Conservation (phyloP, 2,329 filamentous ascomycete genomes). For the Diaporthe amygdali region DNA sequence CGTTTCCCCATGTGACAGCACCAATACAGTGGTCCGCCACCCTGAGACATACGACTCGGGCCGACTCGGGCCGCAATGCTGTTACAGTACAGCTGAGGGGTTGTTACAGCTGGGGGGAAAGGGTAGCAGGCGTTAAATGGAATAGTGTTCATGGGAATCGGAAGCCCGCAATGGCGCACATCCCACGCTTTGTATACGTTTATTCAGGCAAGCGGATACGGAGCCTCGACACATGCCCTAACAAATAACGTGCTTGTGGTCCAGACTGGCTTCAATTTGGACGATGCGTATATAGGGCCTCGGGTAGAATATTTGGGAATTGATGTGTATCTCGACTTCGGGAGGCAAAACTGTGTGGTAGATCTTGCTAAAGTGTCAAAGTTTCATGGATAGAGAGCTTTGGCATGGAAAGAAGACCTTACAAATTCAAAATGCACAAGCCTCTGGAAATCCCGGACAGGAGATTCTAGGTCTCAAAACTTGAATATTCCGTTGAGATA, state of each 20-base stretch:
- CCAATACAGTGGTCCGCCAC: background rate
- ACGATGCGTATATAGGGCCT: background rate
- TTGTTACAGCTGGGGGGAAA: background rate
- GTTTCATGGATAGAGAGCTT: background rate
- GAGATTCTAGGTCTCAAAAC: background rate
- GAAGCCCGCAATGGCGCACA: no score
- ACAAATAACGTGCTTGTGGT: slow-evolving; percentile 1
- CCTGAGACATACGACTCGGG: background rate
- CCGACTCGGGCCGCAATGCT: background rate
- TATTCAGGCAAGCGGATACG: background rate
- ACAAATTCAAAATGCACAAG: background rate
- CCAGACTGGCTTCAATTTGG: background rate
- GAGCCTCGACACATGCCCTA: background rate
- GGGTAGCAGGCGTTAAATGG: background rate
- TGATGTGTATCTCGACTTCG: slow-evolving; percentile 1
- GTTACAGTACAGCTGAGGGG: background rate
- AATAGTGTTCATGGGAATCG: no score
- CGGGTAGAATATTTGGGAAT: background rate
- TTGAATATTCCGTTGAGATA: background rate
- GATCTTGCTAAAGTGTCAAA: background rate
- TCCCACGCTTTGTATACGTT: no score
- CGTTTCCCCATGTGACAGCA: background rate
- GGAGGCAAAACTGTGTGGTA: background rate
- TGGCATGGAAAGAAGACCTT: background rate
- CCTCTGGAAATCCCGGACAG: background rate